A percentile compares a stretch with the other conserved stretches of the same genome.
These are phyloP conservation scores for Vicia faba DNA, from an alignment of 306 rosid species.

Conservation along the genomic window DNA sequence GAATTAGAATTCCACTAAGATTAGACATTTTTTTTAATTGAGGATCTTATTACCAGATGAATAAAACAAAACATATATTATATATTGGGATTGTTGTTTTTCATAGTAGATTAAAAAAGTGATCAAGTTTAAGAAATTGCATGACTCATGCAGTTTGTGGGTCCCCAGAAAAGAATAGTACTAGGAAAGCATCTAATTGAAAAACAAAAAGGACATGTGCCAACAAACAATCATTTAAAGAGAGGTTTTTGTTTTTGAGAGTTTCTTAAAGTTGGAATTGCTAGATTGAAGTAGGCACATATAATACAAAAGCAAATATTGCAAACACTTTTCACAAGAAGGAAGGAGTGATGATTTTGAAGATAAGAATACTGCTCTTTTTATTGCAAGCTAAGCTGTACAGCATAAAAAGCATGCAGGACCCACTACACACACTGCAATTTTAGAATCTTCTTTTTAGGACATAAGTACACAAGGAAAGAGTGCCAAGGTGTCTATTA, in stretches of 20 bases:
- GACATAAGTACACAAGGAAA: slow-evolving; percentile 32
- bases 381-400: slow-evolving; percentile 45
- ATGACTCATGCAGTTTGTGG: slow-evolving; percentile 37
- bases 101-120: slow-evolving; percentile 20
- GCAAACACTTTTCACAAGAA: slow-evolving; percentile 5
- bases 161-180: slow-evolving; percentile 31
- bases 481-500: slow-evolving; percentile 7
- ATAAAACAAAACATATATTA: slow-evolving; percentile 9
- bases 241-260: background rate
- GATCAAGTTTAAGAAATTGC: slow-evolving; percentile 30
- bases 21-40: too few relatives aligned
- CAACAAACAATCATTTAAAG: slow-evolving; percentile 25
- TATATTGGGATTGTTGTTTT: slow-evolving; percentile 15
- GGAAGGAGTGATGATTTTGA: slow-evolving; percentile 29
- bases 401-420: slow-evolving; percentile 37
- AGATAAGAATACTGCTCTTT: slow-evolving; percentile 39
- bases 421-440: slow-evolving; percentile 37
- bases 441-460: slow-evolving; percentile 33
- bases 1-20: too few relatives aligned
- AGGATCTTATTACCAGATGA: too few relatives aligned
- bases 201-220: slow-evolving; percentile 42
- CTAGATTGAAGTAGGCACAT: slow-evolving; percentile 34
- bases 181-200: slow-evolving; percentile 29
- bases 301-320: slow-evolving; percentile 28
- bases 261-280: slow-evolving; percentile 22